Conservation (phyloP, 768 basidiomycete species). For the Tephrocybe sp. region DNA sequence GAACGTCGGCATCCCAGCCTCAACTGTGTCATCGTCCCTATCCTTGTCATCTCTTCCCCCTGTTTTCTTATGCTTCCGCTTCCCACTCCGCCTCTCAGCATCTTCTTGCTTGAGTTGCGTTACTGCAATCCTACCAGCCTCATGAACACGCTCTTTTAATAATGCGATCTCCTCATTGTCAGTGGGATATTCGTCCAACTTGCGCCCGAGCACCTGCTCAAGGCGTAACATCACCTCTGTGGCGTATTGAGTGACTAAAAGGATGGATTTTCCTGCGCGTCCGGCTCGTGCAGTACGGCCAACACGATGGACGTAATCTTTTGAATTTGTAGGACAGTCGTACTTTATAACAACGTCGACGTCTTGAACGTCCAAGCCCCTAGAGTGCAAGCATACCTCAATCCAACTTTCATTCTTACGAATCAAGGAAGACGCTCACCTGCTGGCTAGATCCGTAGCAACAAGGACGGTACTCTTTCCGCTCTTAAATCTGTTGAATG, state of each 20-base stretch:
- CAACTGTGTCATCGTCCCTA: slow-evolving; percentile 86
- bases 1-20: slow-evolving; percentile 77
- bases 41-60: slow-evolving; percentile 67
- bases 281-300: slow-evolving; percentile 96
- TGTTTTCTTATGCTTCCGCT: slow-evolving; percentile 40
- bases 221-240: slow-evolving; percentile 94
- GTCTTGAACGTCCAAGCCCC: slow-evolving; percentile 90
- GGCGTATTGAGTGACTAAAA: slow-evolving; percentile 94
- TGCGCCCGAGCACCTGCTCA: slow-evolving; percentile 88
- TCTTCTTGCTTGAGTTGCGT: slow-evolving; percentile 56
- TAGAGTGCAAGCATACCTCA: slow-evolving; percentile 22
- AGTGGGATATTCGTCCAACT: slow-evolving; percentile 82
- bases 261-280: slow-evolving; percentile 90
- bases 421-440: slow-evolving; percentile 43
- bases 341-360: slow-evolving; percentile 98
- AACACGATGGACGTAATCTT: slow-evolving; percentile 97
- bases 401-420: not conserved
- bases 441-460: slow-evolving; percentile 95
- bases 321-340: slow-evolving; percentile 93
- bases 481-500: slow-evolving; percentile 90
- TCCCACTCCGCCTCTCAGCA: slow-evolving; percentile 30
- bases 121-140: slow-evolving; percentile 75
- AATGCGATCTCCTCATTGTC: slow-evolving; percentile 87
- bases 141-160: slow-evolving; percentile 82
- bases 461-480: slow-evolving; percentile 86